phyloP scores from a whole-genome alignment of 2,329 filamentous ascomycete genomes.

The Calonectria pseudoreteaudii region DNA sequence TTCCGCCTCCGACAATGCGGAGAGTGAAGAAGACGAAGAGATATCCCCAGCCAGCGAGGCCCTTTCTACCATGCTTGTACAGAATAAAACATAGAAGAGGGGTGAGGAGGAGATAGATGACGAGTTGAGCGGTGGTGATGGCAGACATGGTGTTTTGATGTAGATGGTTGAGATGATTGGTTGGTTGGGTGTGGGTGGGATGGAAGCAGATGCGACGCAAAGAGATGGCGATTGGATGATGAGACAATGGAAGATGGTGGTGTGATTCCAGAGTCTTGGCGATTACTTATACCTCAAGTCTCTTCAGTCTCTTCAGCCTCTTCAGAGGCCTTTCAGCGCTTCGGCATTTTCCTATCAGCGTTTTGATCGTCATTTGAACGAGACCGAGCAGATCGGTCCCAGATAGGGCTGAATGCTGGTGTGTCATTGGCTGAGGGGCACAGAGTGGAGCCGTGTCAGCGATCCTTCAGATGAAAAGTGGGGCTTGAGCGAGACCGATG shows the following conservation, averaged over 20 bases:
- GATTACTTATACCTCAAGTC: not conserved
- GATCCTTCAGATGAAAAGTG: not conserved
- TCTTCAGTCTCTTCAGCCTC: not conserved
- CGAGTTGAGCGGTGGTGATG: not conserved
- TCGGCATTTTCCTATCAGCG: not conserved
- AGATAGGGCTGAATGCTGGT: no score
- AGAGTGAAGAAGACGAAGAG: not conserved
- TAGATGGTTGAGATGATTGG: not conserved
- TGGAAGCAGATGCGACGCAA: not conserved
- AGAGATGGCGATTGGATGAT: not conserved
- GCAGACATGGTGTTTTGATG: not conserved
- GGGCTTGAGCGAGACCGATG: not conserved
- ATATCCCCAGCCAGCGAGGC: not conserved
- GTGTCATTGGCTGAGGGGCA: not conserved
- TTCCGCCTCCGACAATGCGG: not conserved
- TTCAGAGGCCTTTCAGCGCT: not conserved
- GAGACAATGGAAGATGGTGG: not conserved
- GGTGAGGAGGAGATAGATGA: conserved; percentile 2
- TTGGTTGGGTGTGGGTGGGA: not conserved
- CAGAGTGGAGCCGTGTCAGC: not conserved
- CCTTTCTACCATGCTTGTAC: not conserved
- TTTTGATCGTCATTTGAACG: not conserved
- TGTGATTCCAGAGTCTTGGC: not conserved
- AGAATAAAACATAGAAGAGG: not conserved
- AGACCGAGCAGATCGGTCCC: not conserved